Evolutionary conservation across 225 moss, liverwort and hornwort genomes (phyloP), one percentile per base, ranked within the genome.

Genomic region (Climacium dendroides): DNA sequence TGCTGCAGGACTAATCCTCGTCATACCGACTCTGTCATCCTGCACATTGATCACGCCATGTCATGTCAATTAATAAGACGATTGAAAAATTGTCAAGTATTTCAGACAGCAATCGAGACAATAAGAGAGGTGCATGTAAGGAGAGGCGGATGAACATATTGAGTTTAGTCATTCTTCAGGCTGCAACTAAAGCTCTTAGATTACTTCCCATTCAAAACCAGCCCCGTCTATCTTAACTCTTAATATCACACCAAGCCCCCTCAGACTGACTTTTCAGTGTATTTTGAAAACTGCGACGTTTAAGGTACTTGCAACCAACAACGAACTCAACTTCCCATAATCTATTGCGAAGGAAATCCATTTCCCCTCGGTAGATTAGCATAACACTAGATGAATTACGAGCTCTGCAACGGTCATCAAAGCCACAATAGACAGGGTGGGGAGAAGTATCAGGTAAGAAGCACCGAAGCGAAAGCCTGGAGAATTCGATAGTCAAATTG

Each of bases 11-110:
- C 87, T 90, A 45, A 92, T 90, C 89, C 90, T 92, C 65, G 85
- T 90, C 47, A 89, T 85, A 83, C 90, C 90, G 39, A 75, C 85
- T 85, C 87, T 90, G 41, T 92, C 92, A 62, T 92, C 92, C 92
- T 92, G 87, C 85, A 87, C 60, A 83, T 74, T 65, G 47, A 57
- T 71, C 47, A 74, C 61, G 53, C 53, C 35, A 80, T 62, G 45
- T 61, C 67, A 16, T 54, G 26, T 67, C n/a, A 76, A 37, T 81
- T 67, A 65, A 17, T 75, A 63, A 57, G 39, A 78, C 39, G 25
- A 26, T 39, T 39, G 57, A 18, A 39, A 57, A 45, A 48, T n/a
- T 70, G 19, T 55, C 83, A 64, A 5, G 24, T 53, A 60, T 67
- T 47, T 39, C 87, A 65, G 37, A 77, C 62, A 70, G 62, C 58